A percentile compares a stretch with the other conserved stretches of the same genome.
These are phyloP conservation scores for Saccharomycopsis oosterbeekiorum DNA, from an alignment of 805 yeast species.

Conservation along the genomic window DNA sequence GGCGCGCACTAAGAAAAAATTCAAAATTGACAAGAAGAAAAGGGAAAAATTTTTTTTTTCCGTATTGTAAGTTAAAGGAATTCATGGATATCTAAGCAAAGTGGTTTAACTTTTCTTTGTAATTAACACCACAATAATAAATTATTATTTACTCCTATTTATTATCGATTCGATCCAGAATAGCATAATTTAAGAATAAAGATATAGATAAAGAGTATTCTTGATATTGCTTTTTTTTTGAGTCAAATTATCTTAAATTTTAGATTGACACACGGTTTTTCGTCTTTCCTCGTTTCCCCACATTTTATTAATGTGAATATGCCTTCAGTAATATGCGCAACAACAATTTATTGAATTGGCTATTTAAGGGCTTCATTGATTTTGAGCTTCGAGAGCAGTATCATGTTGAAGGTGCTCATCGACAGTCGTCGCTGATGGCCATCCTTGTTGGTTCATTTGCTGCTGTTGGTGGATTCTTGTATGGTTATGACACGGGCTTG, in stretches of 20 bases:
- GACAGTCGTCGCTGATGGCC: slow-evolving; percentile 52
- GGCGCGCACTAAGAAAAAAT: neutral
- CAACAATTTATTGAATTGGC: neutral
- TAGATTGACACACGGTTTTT: no score
- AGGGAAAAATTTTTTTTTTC: neutral
- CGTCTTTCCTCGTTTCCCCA: neutral
- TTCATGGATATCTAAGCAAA: neutral
- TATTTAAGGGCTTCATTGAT: slow-evolving; percentile 11
- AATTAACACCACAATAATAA: neutral
- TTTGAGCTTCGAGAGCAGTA: slow-evolving; percentile 11
- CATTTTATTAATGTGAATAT: neutral
- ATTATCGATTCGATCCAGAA: no score
- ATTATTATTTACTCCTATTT: no score
- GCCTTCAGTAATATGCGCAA: neutral
- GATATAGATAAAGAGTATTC: no score
- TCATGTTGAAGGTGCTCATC: slow-evolving; percentile 22
- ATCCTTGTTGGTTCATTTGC: slow-evolving; percentile 68
- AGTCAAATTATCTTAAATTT: no score
- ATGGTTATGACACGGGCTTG: slow-evolving; percentile 85
- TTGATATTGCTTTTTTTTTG: no score
- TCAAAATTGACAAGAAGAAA: neutral
- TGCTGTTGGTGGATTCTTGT: slow-evolving; percentile 84
- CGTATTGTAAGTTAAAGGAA: neutral
- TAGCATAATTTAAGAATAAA: no score
- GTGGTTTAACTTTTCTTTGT: neutral